Base-by-base conservation (phyloP, 345 rosid genomes). In the Moricandia arvensis region DNA sequence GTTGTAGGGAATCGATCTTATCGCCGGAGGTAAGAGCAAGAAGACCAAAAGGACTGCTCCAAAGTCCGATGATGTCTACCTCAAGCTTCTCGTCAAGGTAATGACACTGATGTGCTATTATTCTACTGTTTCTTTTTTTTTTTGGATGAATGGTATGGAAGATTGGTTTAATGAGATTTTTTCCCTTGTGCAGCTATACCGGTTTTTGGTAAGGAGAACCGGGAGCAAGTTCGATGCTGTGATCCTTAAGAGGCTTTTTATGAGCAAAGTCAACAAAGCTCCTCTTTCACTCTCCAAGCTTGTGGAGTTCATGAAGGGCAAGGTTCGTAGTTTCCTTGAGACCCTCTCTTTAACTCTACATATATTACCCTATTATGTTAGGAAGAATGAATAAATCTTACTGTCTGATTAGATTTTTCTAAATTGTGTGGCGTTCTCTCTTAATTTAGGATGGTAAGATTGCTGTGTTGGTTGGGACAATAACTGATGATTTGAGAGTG, bases 1-100 rank as follows among this genome's bases (percentile, higher is more conserved):
- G 75, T 62, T 51, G 8, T 87, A 91, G 98, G 98, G 98, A 26
- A 90, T 94, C 79, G 96, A 94, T 85, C 78, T 94, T 80, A 76
- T 85, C 69, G 96, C 96, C 4, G 98, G 96, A 81, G 96, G 97
- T 70, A 90, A 94, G 93, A 86, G 91, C 72, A 94, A 91, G 88
- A 91, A 90, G 87, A 83, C 97, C 41, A 90, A 87, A 74, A 77
- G 97, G 59, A 91, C 90, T 0, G 95, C 93, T 0, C 96, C 97
- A 13, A 91, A 90, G 63, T 94, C 97, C 37, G 87, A 91, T 57
- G 97, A 91, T 89, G 83, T 94, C 73, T 94, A 91, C 79, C 98
- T 94, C 51, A 94, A 91, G 83, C 97, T 94, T 17, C 88, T 94
- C 74, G 98, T 94, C 74, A 94, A 94, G 97, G 96, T 94, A 26